Conservation (phyloP, 1,284 basidiomycete genomes). For the Cryptococcus hybrid region DNA sequence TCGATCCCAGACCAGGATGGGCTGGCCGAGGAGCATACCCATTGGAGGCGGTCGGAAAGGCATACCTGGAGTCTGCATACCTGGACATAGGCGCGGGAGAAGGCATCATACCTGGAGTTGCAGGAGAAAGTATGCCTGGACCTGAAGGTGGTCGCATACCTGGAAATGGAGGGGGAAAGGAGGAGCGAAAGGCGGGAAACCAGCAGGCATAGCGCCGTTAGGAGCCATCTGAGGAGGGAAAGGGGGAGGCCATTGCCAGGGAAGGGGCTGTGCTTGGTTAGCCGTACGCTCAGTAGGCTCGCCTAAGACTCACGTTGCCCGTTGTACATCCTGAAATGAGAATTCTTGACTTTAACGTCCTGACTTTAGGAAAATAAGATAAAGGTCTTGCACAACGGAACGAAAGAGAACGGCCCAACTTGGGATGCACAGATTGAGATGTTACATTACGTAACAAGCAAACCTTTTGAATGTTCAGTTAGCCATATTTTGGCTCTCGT, state of each 20-base stretch:
- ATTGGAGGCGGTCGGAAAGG: neutral
- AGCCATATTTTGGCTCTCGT: no score
- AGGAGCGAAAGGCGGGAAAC: constrained; percentile 20
- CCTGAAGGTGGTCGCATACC: neutral
- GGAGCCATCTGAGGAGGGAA: constrained; percentile 20
- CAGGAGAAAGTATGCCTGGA: neutral
- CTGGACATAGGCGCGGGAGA: neutral
- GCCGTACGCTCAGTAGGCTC: no score
- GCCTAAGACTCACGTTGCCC: neutral
- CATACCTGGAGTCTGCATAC: no score
- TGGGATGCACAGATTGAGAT: no score
- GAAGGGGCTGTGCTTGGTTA: no score
- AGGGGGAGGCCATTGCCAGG: constrained; percentile 1
- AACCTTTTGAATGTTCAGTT: no score
- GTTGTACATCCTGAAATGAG: neutral
- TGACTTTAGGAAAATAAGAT: no score
- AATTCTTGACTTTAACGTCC: no score
- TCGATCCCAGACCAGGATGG: constrained; percentile 30
- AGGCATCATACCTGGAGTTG: neutral
- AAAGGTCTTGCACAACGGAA: no score
- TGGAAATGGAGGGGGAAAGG: constrained; percentile 12
- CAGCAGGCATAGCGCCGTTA: constrained; percentile 6
- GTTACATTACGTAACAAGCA: no score
- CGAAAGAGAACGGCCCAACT: no score
- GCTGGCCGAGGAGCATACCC: constrained; percentile 15